These are phyloP conservation scores for Suhomyces wounanorum DNA, from an alignment of 1,139 yeast genomes.

Conservation along the genomic window DNA sequence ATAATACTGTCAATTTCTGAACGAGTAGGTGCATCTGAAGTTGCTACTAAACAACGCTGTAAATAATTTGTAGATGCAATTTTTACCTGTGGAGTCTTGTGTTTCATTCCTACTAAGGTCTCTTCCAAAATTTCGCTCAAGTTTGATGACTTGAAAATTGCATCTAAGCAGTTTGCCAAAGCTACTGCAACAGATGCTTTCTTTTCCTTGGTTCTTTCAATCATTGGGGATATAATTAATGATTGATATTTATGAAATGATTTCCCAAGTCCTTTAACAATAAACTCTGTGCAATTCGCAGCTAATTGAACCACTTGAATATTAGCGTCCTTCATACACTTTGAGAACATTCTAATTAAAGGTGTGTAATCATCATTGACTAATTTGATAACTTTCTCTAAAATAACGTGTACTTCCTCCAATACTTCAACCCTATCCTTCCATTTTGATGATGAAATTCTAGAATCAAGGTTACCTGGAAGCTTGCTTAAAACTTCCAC, in stretches of 20 bases:
- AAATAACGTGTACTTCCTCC: conserved; percentile 60
- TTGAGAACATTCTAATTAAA: conserved; percentile 61
- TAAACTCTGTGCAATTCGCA: conserved; percentile 61
- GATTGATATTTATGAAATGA: conserved; percentile 57
- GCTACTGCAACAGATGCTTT: conserved; percentile 78
- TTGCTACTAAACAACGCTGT: conserved; percentile 60
- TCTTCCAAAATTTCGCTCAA: conserved; percentile 64
- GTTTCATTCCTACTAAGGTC: conserved; percentile 58
- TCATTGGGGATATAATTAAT: conserved; percentile 58
- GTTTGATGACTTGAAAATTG: conserved; percentile 54
- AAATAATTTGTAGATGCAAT: conserved; percentile 68
- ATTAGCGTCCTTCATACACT: conserved; percentile 85
- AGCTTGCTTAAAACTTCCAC: conserved; percentile 63
- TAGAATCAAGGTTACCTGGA: conserved; percentile 60
- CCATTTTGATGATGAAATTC: conserved; percentile 74
- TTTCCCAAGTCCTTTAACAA: conserved; percentile 68
- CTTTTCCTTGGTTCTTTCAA: conserved; percentile 88
- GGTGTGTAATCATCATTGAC: conserved; percentile 58
- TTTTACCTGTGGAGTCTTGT: conserved; percentile 84
- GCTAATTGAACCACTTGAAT: conserved; percentile 84
- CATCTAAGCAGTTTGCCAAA: conserved; percentile 63
- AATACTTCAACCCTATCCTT: conserved; percentile 87
- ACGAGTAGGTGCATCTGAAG: conserved; percentile 51
- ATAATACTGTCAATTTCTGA: conserved; percentile 60
- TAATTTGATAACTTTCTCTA: conserved; percentile 52